Evolutionary conservation across 2,329 filamentous ascomycete species (phyloP), one percentile per base, ranked within the genome.

Genomic region (Aspergillus persii): DNA sequence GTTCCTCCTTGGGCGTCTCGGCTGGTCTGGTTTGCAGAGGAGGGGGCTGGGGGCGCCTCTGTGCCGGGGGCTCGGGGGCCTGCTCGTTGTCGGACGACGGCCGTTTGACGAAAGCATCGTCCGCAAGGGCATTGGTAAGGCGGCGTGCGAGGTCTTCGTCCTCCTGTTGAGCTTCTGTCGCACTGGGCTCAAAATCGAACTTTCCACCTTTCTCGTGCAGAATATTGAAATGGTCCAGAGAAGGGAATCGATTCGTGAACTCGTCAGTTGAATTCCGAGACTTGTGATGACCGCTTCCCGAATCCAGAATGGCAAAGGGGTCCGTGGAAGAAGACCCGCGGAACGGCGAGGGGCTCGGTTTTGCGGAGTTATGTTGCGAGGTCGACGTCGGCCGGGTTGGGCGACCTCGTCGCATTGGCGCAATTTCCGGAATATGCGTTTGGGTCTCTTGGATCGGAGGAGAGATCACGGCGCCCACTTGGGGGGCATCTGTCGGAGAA

Each of bases 401-500:
- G 61, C 92, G 83, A 3, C 95, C 95, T 77, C 95, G 85, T 61
- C 95, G 86, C 95, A 98, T 98, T 0, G 94, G 95, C 41, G 90
- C 88, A 62, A 99, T 92, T 27, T 97, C 92, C 8, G 95, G 95
- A 56, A 98, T 41, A 18, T 7, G 87, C 8, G 83, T 80, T 66
- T 89, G 86, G 56, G 89, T 85, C 65, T 89, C 84, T 57, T 89
- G 86, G 29, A 86, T 79, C 2, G 89, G 87, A n/a, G 90, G 87
- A 5, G 91, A 86, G 69, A 94, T 94, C 15, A 92, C 88, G 9
- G 94, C 89, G 8, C 94, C 92, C 33, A 96, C 86, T 33, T 86
- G 81, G 4, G 88, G 85, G 31, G 85, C 71, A 58, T 83, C 81
- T 6, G 81, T 76, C 7, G 86, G 82, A 23, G 83, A 75, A 12